Conservation (phyloP, 1,284 basidiomycete genomes). For the Ganoderma resinaceum region DNA sequence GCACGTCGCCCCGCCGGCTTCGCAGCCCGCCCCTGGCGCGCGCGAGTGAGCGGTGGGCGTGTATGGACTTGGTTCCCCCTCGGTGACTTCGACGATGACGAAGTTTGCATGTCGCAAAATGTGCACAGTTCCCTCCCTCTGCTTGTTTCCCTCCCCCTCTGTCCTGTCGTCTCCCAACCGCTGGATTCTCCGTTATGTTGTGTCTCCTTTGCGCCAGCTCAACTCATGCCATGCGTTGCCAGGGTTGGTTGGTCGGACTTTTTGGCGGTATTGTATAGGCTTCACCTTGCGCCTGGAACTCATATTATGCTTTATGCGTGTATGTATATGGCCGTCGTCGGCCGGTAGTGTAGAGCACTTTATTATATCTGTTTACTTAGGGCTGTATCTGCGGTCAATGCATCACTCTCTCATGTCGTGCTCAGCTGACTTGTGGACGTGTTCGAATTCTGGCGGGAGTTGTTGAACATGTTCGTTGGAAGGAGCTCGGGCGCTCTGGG, state of each 20-base stretch:
- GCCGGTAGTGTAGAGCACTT: constrained; percentile 32
- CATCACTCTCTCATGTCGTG: neutral
- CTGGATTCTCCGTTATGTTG: neutral
- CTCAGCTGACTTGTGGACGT: constrained; percentile 4
- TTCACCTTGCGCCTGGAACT: constrained; percentile 19
- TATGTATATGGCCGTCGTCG: constrained; percentile 26
- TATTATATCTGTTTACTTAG: constrained; percentile 18
- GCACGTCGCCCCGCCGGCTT: constrained; percentile 39
- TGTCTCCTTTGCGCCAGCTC: constrained; percentile 9
- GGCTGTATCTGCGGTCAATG: neutral
- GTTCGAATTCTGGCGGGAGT: neutral
- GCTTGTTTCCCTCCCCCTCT: neutral
- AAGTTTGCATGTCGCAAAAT: constrained; percentile 16
- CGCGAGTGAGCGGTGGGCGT: constrained; percentile 34
- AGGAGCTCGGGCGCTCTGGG: neutral
- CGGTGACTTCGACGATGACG: neutral
- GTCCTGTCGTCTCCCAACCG: neutral
- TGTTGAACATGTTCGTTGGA: neutral
- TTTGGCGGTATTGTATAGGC: constrained; percentile 30
- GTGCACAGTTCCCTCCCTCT: constrained; percentile 11
- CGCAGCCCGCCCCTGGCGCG: constrained; percentile 26
- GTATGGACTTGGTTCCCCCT: constrained; percentile 8
- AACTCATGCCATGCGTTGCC: neutral
- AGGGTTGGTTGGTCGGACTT: constrained; percentile 22
- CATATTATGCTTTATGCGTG: constrained; percentile 33